Conservation (phyloP, 305 asterid genomes). For the Solanum chacoense region DNA sequence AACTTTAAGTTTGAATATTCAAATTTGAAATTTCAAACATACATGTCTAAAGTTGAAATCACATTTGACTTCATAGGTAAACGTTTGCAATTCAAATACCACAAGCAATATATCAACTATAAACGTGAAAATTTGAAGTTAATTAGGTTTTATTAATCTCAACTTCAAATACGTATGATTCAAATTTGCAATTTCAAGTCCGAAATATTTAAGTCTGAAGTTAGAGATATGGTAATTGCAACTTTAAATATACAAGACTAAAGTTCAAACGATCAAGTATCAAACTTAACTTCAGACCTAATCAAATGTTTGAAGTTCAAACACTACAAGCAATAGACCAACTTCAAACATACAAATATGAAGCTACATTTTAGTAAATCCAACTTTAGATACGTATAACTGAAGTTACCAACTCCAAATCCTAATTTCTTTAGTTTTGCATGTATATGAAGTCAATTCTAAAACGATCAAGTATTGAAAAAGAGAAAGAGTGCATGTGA, state of each 20-base stretch:
- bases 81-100: background rate
- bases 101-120: background rate
- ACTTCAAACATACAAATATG: background rate
- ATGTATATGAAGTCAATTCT: background rate
- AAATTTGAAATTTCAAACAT: background rate
- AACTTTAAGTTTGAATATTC: background rate
- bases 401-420: background rate
- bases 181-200: background rate
- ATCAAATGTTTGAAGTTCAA: background rate
- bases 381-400: background rate
- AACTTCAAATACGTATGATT: background rate
- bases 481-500: background rate
- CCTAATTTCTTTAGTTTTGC: background rate
- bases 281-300: background rate
- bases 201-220: background rate
- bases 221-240: background rate
- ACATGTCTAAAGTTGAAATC: background rate
- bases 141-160: fast-evolving
- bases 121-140: background rate
- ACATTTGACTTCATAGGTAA: background rate
- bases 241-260: background rate
- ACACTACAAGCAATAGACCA: background rate
- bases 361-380: background rate
- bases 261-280: background rate
- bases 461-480: background rate